phyloP scores from a whole-genome alignment of 73 alveolate species.

The Blepharisma japonicum region DNA sequence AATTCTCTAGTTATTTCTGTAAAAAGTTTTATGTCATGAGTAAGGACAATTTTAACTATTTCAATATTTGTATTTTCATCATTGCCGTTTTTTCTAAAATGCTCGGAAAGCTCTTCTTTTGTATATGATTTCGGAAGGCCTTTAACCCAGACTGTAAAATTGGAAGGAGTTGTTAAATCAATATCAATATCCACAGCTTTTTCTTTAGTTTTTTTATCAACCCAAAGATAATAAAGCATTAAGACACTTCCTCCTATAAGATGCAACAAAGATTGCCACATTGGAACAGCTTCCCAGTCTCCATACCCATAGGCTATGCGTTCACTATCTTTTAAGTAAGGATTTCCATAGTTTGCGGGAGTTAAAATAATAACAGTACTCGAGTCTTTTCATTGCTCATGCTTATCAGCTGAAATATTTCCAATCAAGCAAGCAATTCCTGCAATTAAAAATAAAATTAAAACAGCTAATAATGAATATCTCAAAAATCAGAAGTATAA shows the following conservation, averaged over 20 bases:
- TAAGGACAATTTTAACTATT: not conserved
- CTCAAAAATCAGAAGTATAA: not conserved
- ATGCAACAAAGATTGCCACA: too few species aligned
- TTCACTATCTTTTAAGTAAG: too few species aligned
- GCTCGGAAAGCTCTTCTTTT: not conserved
- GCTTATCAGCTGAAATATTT: not conserved
- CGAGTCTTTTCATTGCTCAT: not conserved
- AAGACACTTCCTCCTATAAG: too few species aligned
- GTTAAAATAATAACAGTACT: too few species aligned
- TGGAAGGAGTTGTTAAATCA: not conserved
- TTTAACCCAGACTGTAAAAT: not conserved
- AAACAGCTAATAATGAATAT: not conserved
- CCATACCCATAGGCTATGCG: too few species aligned
- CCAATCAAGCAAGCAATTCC: constrained; percentile 10
- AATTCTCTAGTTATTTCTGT: not conserved
- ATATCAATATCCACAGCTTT: not conserved
- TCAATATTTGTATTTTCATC: not conserved
- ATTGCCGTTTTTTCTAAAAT: not conserved
- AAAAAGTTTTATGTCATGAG: not conserved
- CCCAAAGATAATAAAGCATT: too few species aligned
- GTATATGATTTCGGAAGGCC: not conserved
- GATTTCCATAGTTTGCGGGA: too few species aligned
- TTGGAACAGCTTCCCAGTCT: too few species aligned
- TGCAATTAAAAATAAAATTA: not conserved
- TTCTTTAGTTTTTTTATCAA: not conserved